phyloP scores from a whole-genome alignment of 805 yeast genomes.

The Lipomyces kockii region DNA sequence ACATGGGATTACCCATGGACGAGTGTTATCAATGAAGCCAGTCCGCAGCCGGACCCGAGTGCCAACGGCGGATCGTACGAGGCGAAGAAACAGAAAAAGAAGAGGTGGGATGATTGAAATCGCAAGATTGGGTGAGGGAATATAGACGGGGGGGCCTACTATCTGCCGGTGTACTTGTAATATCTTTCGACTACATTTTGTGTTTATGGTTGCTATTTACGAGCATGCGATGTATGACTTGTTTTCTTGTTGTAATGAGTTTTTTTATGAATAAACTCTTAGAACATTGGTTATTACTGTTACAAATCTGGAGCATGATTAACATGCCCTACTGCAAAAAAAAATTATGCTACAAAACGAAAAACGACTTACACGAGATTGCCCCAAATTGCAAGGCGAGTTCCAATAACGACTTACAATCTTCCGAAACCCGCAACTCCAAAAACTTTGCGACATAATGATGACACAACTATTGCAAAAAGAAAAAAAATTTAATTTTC shows the following conservation, averaged over 20 bases:
- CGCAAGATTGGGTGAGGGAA: not conserved
- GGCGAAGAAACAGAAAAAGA: slow-evolving; percentile 4
- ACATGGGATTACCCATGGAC: slow-evolving; percentile 78
- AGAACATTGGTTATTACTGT: not conserved
- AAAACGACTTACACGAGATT: not conserved
- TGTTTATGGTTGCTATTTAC: no score
- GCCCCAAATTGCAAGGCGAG: not conserved
- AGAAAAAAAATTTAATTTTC: not conserved
- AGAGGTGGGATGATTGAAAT: slow-evolving; percentile 29
- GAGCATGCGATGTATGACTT: no score
- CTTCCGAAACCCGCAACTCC: not conserved
- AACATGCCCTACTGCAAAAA: not conserved
- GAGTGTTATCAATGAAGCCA: slow-evolving; percentile 69
- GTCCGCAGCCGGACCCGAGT: slow-evolving; percentile 47
- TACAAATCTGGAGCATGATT: not conserved
- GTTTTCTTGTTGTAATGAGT: not conserved
- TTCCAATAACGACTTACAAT: not conserved
- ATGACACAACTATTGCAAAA: no score
- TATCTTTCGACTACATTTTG: not conserved
- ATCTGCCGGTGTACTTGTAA: not conserved
- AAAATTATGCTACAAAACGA: not conserved
- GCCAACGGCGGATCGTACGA: slow-evolving; percentile 19
- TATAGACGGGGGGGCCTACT: not conserved
- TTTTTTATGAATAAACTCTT: not conserved
- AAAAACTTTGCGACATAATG: no score